Base-by-base conservation (phyloP, 768 basidiomycete genomes). In the Symmetrospora coprosmae region DNA sequence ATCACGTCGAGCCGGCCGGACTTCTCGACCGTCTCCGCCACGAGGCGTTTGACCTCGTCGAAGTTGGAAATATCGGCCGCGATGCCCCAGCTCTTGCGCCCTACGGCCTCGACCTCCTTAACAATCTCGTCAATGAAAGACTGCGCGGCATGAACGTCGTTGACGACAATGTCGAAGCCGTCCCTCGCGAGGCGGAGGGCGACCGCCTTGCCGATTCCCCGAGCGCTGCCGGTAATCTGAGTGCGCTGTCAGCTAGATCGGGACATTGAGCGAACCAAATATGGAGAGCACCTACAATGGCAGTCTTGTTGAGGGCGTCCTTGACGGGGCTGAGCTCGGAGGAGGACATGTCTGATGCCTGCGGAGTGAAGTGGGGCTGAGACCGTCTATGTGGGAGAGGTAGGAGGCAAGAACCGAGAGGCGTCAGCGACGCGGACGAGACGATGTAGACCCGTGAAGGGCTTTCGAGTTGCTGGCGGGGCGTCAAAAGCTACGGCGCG, bases 131-230 rank as follows among this genome's bases (percentile, higher is more conserved):
- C 56, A 9, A 62, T 49, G 1, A 38, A 49, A 6, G 14, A 14
- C 34, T 60, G 31, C 37, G 56, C 47, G 9, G 25, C 27, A 1
- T 14, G 16, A 27, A 65, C 41, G 25, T 65, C 64, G 35, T 64
- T 64, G 45, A 64, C 50, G 13, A 59, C 64, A 16, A 64, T 51
- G 33, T 64, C 43, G 47, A 30, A 50, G 17, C 64, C 64, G 28
- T 64, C 64, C 37, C 31, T 23, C 3, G 64, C 64, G 3, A 64
- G 52, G 27, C 64, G 59, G 9, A 64, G 39, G 2, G 64, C 64
- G 14, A 64, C 61, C n/a, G 60, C 64, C 43, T 50, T 43, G 2
- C 64, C 64, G 27, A 64, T 64, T 8, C 64, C 64, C 33, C 55
- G 35, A 30, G 59, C 35, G 21, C 51, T 53, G 25, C 51, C 51